These are phyloP conservation scores for Coemansia sp. DNA, from an alignment of 192 early-diverging fungal species.

Conservation along the genomic window DNA sequence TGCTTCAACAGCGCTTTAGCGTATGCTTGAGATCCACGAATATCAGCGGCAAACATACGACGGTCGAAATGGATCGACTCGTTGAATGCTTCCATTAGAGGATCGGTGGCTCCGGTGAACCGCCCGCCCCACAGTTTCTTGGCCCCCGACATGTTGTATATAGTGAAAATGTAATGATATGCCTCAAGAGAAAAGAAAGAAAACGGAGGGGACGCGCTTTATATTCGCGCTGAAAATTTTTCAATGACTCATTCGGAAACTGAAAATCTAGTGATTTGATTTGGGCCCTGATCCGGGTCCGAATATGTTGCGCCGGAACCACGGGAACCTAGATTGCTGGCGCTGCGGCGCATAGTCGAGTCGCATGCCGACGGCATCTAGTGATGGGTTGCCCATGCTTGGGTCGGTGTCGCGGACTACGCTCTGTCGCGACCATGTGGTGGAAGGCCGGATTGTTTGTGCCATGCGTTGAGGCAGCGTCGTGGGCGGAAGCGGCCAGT, in stretches of 20 bases:
- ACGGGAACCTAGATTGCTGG: conserved; percentile 25
- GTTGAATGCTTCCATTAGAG: conserved; percentile 96
- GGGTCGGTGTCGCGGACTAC: too few species aligned
- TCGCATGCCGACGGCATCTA: conserved; percentile 24
- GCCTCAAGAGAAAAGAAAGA: background rate
- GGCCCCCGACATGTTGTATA: conserved; percentile 11
- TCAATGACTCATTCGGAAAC: background rate
- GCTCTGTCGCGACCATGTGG: too few species aligned
- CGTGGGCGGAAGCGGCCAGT: conserved; percentile 45
- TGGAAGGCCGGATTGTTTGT: background rate
- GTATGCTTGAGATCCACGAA: conserved; percentile 86
- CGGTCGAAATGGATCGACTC: conserved; percentile 92
- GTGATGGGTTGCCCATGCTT: conserved; percentile 29
- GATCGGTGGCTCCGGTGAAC: conserved; percentile 88
- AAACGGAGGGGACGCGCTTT: too few species aligned
- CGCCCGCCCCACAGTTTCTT: conserved; percentile 81
- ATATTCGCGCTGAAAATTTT: background rate
- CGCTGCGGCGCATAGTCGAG: background rate
- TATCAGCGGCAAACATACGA: conserved; percentile 89
- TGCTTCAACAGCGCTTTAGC: conserved; percentile 73
- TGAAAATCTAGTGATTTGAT: background rate
- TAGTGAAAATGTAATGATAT: background rate
- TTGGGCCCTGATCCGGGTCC: conserved; percentile 5
- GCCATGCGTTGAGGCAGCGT: conserved; percentile 8
- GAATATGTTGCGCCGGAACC: conserved; percentile 26